These are phyloP conservation scores for Sanghuangporus baumii DNA, from an alignment of 1,284 basidiomycete species.

Conservation along the genomic window DNA sequence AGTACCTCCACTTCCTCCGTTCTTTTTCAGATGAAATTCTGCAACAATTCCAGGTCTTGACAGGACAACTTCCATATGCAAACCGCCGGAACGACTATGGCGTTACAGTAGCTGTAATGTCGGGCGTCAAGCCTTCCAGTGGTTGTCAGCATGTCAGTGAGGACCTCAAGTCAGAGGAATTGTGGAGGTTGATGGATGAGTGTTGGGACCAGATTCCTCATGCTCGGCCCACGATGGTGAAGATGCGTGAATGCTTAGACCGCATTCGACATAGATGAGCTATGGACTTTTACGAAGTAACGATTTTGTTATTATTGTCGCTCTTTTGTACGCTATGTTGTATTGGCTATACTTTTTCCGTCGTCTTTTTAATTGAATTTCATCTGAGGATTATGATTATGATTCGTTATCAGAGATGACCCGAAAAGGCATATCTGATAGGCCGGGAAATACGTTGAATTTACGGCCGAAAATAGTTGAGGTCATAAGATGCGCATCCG, in stretches of 20 bases:
- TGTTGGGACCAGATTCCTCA: slow-evolving; percentile 35
- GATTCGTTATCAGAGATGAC: neutral
- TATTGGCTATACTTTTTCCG: neutral
- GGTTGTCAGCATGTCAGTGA: slow-evolving; percentile 18
- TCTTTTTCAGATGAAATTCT: neutral
- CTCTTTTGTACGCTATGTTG: neutral
- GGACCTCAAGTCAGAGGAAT: slow-evolving; percentile 25
- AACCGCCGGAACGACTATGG: slow-evolving; percentile 46
- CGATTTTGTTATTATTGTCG: neutral
- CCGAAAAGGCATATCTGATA: neutral
- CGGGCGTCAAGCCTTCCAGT: slow-evolving; percentile 40
- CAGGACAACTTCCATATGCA: slow-evolving; percentile 45
- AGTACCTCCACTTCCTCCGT: slow-evolving; percentile 5
- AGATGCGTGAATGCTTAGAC: slow-evolving; percentile 7
- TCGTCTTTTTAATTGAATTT: too few relatives aligned
- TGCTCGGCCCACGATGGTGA: slow-evolving; percentile 9
- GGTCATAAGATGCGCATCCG: neutral
- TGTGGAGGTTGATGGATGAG: slow-evolving; percentile 36
- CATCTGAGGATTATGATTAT: too few relatives aligned
- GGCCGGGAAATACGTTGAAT: neutral
- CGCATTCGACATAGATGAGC: neutral
- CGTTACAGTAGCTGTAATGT: slow-evolving; percentile 48
- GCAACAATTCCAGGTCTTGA: slow-evolving; percentile 35
- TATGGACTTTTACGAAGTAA: neutral
- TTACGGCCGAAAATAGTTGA: neutral